phyloP scores from a whole-genome alignment of 495 filamentous ascomycete species.

The Podospora pseudopauciseta region DNA sequence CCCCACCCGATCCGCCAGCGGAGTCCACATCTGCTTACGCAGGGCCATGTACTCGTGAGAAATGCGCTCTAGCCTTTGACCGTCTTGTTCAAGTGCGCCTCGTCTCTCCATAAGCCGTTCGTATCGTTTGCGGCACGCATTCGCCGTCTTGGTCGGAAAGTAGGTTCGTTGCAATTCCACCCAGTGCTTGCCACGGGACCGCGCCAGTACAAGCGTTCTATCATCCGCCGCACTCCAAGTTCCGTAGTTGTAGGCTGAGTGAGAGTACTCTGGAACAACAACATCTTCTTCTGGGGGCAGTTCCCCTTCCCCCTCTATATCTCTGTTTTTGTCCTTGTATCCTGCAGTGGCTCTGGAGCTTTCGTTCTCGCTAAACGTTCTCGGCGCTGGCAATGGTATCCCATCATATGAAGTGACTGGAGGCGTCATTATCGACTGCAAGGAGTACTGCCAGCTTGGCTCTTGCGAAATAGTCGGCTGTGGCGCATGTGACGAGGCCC shows the following conservation, averaged over 20 bases:
- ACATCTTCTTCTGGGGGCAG: not conserved
- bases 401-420: not conserved
- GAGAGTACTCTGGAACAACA: constrained; percentile 14
- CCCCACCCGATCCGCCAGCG: constrained; percentile 57
- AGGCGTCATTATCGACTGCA: not conserved
- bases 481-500: not conserved
- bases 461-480: not conserved
- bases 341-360: not conserved
- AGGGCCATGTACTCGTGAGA: constrained; percentile 64
- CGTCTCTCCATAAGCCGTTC: constrained; percentile 67
- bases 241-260: constrained; percentile 44
- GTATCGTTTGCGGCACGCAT: constrained; percentile 77
- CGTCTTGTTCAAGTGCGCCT: constrained; percentile 62
- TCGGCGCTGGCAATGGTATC: not conserved
- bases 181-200: constrained; percentile 65
- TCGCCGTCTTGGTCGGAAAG: constrained; percentile 69
- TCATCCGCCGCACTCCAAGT: constrained; percentile 65
- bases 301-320: not conserved
- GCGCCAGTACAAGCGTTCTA: constrained; percentile 56
- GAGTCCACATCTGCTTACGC: constrained; percentile 66
- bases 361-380: not conserved
- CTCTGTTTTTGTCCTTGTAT: not conserved
- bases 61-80: constrained; percentile 57
- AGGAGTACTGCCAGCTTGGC: not conserved
- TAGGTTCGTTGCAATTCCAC: constrained; percentile 60